Evolutionary conservation across 306 rosid genomes (phyloP).

Genomic region (Trifolium dubium): DNA sequence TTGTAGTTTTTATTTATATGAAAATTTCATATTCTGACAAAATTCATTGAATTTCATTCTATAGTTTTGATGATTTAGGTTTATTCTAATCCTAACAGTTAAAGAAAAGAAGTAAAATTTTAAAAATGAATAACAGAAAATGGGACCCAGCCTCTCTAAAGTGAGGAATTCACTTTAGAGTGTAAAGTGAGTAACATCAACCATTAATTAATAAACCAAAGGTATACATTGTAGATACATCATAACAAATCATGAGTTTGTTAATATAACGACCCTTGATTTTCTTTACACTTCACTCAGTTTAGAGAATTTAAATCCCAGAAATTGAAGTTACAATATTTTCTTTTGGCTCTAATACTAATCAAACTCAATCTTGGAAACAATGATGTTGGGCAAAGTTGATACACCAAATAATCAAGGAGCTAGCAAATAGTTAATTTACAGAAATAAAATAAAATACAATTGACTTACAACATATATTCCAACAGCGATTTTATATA

Average conservation of each 20-base stretch:
- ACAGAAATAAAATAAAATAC: background rate
- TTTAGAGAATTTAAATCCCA: too few species aligned
- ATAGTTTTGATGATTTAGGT: conserved; percentile 19
- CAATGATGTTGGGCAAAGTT: conserved; percentile 13
- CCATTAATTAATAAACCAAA: too few species aligned
- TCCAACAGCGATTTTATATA: background rate
- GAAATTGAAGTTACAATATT: background rate
- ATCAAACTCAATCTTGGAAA: background rate
- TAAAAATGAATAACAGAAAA: background rate
- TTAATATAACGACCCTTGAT: too few species aligned
- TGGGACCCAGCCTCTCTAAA: too few species aligned
- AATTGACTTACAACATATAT: background rate
- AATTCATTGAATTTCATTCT: conserved; percentile 6
- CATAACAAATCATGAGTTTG: too few species aligned
- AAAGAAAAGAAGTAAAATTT: background rate
- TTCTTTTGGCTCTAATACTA: conserved; percentile 2
- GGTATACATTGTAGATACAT: too few species aligned
- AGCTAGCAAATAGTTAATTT: conserved; percentile 13
- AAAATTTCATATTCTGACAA: conserved; percentile 25
- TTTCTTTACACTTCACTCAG: too few species aligned
- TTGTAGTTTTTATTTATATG: background rate
- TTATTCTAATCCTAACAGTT: conserved; percentile 9
- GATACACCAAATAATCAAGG: background rate
- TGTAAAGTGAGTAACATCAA: too few species aligned
- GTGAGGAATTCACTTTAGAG: too few species aligned